These are phyloP conservation scores for Suhomyces terraborum DNA, from an alignment of 1,139 yeast species.

Conservation along the genomic window DNA sequence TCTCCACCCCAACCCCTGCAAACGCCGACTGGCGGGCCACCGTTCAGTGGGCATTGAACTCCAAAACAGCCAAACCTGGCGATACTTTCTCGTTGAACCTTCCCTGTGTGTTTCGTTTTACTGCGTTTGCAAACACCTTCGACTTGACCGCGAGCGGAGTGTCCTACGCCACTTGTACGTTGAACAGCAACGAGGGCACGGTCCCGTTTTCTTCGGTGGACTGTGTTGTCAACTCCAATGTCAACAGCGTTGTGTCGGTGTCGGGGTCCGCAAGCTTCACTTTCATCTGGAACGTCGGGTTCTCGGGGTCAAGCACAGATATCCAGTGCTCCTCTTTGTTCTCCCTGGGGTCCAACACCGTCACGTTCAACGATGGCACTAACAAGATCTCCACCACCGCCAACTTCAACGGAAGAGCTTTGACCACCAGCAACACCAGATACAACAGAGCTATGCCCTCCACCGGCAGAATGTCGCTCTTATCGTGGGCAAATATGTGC, in stretches of 20 bases:
- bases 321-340: conserved; percentile 9
- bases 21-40: background rate
- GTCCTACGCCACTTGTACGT: background rate
- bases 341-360: conserved; percentile 27
- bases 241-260: background rate
- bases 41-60: background rate
- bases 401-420: conserved; percentile 17
- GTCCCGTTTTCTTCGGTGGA: background rate
- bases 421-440: conserved; percentile 12
- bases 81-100: background rate
- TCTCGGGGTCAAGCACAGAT: background rate
- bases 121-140: background rate
- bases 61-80: background rate
- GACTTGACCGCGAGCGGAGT: background rate
- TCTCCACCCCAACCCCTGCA: background rate
- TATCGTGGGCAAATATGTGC: background rate
- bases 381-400: conserved; percentile 22
- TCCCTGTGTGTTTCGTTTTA: background rate
- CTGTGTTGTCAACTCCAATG: background rate
- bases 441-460: conserved; percentile 18
- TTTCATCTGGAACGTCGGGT: background rate
- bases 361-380: conserved; percentile 33
- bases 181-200: background rate
- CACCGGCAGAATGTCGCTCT: conserved; percentile 27
- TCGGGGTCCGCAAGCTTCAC: background rate